A percentile compares a stretch with the other conserved stretches of the same genome.
These are phyloP conservation scores for Yarrowia sp. DNA, from an alignment of 805 yeast species.

Conservation along the genomic window DNA sequence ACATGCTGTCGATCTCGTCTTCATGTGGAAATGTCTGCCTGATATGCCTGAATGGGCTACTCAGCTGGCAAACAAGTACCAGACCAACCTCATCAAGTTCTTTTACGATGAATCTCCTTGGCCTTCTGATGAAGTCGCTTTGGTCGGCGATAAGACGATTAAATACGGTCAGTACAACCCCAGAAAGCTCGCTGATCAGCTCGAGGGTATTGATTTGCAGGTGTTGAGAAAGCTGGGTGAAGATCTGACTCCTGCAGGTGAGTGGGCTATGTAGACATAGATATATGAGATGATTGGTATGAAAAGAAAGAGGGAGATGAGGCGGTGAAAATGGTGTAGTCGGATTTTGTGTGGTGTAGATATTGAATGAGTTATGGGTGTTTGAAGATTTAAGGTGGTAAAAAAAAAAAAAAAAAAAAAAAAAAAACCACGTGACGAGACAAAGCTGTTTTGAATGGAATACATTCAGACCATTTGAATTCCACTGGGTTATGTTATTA, in stretches of 20 bases:
- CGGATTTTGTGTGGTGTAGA: no score
- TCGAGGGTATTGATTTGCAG: background rate
- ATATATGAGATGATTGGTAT: background rate
- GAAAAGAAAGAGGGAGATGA: no score
- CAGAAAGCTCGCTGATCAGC: constrained; percentile 8
- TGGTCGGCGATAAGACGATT: background rate
- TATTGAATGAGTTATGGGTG: no score
- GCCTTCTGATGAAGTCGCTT: constrained; percentile 30
- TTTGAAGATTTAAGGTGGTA: no score
- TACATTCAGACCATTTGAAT: no score
- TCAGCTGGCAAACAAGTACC: constrained; percentile 32
- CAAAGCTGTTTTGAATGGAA: no score
- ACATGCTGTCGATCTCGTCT: constrained; percentile 41
- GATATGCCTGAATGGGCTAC: constrained; percentile 29
- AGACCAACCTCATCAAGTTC: constrained; percentile 35
- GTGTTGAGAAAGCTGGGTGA: background rate
- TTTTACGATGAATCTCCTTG: constrained; percentile 36
- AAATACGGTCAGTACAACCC: constrained; percentile 10
- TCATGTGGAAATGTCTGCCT: constrained; percentile 35
- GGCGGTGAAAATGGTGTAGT: no score
- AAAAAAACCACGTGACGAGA: no score
- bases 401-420: no score
- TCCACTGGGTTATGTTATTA: no score
- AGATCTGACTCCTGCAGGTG: background rate
- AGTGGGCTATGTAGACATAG: constrained; percentile 7